Base-by-base conservation (phyloP, 139 green algal species). In the Coelastrella sp. region DNA sequence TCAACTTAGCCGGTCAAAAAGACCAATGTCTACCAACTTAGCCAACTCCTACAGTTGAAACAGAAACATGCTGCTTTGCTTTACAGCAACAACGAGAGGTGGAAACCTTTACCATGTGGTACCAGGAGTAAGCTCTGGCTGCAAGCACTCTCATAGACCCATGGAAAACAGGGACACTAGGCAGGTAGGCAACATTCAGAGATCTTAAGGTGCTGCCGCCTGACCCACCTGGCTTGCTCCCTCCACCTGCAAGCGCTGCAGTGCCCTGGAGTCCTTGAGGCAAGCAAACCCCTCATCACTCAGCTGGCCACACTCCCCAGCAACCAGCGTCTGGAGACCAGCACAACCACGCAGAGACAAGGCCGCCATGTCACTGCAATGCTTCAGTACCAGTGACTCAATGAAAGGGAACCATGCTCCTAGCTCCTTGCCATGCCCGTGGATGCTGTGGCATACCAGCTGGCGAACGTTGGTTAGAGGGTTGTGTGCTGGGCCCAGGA, bases 161-260 rank as follows among this genome's bases (percentile, higher is more conserved):
- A 49, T 49, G 35, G 35, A 49, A 49, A 49, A 49, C 35, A 49
- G 35, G 35, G 3, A 49, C 35, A 49, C 35, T 49, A 49, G 35
- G 35, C 35, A 49, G 35, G 35, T 49, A 49, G 35, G 35, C 35
- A 49, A 49, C 35, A 49, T 49, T 5, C 35, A 49, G 35, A 49
- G 35, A 49, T 49, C 35, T 49, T 49, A 49, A 49, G 35, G 35
- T 85, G 35, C 35, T 11, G 12, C 8, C 24, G 15, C 24, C 11
- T 49, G 14, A 58, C 85, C 8, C 58, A 90, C 85, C 85, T 90
- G 85, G n/a, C 11, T 22, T 8, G 85, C 85, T 7, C 15, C 22
- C 9, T 83, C 73, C 73, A 90, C 15, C 56, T 83, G 59, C n/a
- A 90, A 60, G 20, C 73, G 73, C n/a, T 84, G 73, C 72, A 90